Conservation (phyloP, 495 filamentous ascomycete genomes). For the Podospora appendiculata region DNA sequence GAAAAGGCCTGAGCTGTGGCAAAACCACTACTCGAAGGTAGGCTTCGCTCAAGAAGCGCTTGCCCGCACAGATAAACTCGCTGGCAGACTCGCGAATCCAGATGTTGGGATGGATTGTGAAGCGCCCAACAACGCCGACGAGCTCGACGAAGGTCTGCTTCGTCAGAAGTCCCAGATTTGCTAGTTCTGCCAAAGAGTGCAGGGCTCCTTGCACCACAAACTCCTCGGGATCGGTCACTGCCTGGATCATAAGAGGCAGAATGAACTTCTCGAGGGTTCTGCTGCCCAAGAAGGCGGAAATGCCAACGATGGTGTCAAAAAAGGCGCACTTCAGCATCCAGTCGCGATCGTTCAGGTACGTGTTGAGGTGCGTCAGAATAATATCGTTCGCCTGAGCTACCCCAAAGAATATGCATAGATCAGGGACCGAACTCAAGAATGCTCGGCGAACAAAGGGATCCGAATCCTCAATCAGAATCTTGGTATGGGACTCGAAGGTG, state of each 20-base stretch:
- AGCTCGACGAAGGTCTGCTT: constrained; percentile 80
- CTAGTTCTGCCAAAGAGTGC: constrained; percentile 82
- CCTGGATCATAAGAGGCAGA: constrained; percentile 91
- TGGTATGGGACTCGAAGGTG: constrained; percentile 80
- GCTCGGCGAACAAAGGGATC: constrained; percentile 86
- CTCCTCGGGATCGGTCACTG: constrained; percentile 92
- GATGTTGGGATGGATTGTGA: constrained; percentile 86
- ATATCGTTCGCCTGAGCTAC: constrained; percentile 85
- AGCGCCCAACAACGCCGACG: constrained; percentile 68
- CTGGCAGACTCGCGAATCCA: constrained; percentile 91
- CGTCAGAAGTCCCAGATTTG: constrained; percentile 79
- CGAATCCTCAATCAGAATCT: constrained; percentile 76
- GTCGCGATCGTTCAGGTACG: constrained; percentile 92
- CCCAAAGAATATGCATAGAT: constrained; percentile 92
- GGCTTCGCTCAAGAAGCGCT: constrained; percentile 69
- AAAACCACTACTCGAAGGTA: constrained; percentile 76
- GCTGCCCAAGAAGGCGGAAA: constrained; percentile 82
- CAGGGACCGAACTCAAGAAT: constrained; percentile 88
- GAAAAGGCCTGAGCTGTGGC: constrained; percentile 70
- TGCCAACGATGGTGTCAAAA: constrained; percentile 90
- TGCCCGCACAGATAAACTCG: constrained; percentile 70
- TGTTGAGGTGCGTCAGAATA: constrained; percentile 90
- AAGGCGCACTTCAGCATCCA: constrained; percentile 97
- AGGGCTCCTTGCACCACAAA: constrained; percentile 89
- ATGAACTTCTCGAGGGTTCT: constrained; percentile 91